A percentile compares a stretch with the other conserved stretches of the same genome.
Evolutionary conservation across 805 yeast species (phyloP).

Genomic region (Metschnikowia proteae): DNA sequence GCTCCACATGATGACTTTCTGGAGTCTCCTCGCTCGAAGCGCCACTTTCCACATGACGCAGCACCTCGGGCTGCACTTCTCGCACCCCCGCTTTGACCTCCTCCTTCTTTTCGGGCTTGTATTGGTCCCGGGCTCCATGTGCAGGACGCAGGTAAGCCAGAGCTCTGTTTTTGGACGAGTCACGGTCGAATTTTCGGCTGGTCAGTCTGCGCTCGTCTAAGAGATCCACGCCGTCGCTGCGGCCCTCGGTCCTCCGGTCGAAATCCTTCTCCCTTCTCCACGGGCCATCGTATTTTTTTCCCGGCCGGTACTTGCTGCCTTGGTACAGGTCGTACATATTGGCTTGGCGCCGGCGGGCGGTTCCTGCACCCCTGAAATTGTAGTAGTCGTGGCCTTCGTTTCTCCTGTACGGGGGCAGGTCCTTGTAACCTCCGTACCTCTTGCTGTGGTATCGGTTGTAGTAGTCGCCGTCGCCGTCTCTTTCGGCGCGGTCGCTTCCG

Average conservation of each 20-base stretch:
- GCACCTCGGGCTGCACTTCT: too few relatives aligned
- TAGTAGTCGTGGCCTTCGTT: constrained; percentile 13
- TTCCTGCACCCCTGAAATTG: constrained; percentile 10
- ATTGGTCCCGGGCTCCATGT: background rate
- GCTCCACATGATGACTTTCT: background rate
- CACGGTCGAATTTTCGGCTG: constrained; percentile 9
- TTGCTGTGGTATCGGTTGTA: constrained; percentile 8
- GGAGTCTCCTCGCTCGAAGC: too few relatives aligned
- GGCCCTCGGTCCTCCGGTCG: background rate
- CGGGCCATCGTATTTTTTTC: background rate
- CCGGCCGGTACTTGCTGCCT: constrained; percentile 16
- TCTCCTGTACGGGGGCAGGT: constrained; percentile 2
- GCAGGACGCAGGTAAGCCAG: background rate
- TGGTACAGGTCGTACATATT: constrained; percentile 11
- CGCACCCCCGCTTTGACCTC: background rate
- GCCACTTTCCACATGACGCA: too few relatives aligned
- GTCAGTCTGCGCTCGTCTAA: constrained; percentile 11
- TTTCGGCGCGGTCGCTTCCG: too few relatives aligned
- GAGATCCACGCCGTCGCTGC: background rate
- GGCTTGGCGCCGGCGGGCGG: constrained; percentile 5
- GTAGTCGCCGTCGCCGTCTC: constrained; percentile 1
- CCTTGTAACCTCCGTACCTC: constrained; percentile 6
- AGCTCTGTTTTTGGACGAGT: background rate
- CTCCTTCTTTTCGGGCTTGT: background rate
- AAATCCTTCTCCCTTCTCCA: constrained; percentile 4